phyloP scores from a whole-genome alignment of 1,139 yeast genomes.

The Torulaspora pretoriensis region DNA sequence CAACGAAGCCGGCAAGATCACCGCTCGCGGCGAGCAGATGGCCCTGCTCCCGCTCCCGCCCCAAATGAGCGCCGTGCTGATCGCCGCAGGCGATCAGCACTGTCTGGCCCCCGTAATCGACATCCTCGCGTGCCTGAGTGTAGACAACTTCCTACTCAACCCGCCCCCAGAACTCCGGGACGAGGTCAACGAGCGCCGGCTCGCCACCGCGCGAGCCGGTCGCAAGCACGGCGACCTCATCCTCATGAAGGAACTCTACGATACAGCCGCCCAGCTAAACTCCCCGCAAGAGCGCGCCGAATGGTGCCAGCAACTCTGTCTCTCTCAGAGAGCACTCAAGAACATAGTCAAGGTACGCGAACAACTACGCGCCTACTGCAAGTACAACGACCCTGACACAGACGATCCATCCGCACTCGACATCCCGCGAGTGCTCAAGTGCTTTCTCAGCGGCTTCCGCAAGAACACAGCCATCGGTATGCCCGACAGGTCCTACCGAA shows the following conservation, averaged over 20 bases:
- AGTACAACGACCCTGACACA: constrained; percentile 13
- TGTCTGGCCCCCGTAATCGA: constrained; percentile 70
- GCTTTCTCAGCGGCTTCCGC: constrained; percentile 77
- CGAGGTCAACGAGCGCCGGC: constrained; percentile 58
- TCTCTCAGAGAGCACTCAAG: constrained; percentile 74
- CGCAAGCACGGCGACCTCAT: constrained; percentile 74
- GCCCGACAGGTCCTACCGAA: constrained; percentile 91
- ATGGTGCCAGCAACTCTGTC: constrained; percentile 80
- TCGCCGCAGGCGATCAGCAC: constrained; percentile 59
- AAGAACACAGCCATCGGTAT: constrained; percentile 88
- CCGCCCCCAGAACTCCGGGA: constrained; percentile 81
- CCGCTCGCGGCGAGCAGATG: constrained; percentile 76
- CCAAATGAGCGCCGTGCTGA: constrained; percentile 80
- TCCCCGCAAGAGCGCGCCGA: constrained; percentile 52
- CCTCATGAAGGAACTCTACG: constrained; percentile 73
- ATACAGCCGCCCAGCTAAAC: constrained; percentile 45
- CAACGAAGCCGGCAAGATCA: constrained; percentile 69
- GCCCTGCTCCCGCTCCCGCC: constrained; percentile 88
- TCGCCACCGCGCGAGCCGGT: constrained; percentile 66
- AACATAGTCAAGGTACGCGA: constrained; percentile 71
- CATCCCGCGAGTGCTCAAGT: constrained; percentile 59
- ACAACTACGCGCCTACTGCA: constrained; percentile 74
- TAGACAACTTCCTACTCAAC: constrained; percentile 77
- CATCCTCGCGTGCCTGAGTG: constrained; percentile 87
- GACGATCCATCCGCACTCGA: neutral